These are phyloP conservation scores for Talaromyces sp. DNA, from an alignment of 2,329 filamentous ascomycete genomes.

Conservation along the genomic window DNA sequence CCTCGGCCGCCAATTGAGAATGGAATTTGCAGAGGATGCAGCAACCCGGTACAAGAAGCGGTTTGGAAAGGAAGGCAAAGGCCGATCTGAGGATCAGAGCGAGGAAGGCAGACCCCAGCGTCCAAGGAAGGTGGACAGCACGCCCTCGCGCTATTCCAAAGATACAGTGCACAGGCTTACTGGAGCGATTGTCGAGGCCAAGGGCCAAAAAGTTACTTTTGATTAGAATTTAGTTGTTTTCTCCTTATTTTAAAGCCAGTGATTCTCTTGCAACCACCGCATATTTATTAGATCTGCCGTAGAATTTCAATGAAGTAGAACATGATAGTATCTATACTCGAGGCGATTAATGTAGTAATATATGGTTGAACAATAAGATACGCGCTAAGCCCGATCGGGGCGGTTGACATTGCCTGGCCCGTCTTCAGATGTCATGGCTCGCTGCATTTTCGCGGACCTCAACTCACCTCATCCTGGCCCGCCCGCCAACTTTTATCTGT, in stretches of 20 bases:
- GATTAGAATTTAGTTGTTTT: slow-evolving; percentile 43
- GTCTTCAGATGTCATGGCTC: slow-evolving; percentile 12
- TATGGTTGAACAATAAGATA: slow-evolving; percentile 11
- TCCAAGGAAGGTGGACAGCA: slow-evolving; percentile 23
- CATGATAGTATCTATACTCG: neutral
- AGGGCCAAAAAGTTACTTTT: slow-evolving; percentile 79
- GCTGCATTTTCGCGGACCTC: neutral
- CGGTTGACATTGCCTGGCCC: slow-evolving; percentile 20
- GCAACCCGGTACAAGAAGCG: slow-evolving; percentile 88
- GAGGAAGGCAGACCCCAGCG: slow-evolving; percentile 17
- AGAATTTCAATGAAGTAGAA: neutral
- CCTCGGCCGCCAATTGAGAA: slow-evolving; percentile 71
- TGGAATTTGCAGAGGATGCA: slow-evolving; percentile 91
- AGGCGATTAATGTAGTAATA: too few relatives aligned
- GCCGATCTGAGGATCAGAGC: slow-evolving; percentile 1
- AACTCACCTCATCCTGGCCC: neutral
- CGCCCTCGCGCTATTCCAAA: slow-evolving; percentile 43
- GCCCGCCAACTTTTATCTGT: neutral
- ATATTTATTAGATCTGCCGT: neutral
- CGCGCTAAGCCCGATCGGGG: slow-evolving; percentile 19
- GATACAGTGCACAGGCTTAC: slow-evolving; percentile 61
- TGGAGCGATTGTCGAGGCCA: slow-evolving; percentile 70
- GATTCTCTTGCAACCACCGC: slow-evolving; percentile 1
- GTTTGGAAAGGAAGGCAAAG: slow-evolving; percentile 67
- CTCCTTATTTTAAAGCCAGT: neutral